phyloP scores from a whole-genome alignment of 2,329 filamentous ascomycete genomes.

The Myrmaecium sp. region DNA sequence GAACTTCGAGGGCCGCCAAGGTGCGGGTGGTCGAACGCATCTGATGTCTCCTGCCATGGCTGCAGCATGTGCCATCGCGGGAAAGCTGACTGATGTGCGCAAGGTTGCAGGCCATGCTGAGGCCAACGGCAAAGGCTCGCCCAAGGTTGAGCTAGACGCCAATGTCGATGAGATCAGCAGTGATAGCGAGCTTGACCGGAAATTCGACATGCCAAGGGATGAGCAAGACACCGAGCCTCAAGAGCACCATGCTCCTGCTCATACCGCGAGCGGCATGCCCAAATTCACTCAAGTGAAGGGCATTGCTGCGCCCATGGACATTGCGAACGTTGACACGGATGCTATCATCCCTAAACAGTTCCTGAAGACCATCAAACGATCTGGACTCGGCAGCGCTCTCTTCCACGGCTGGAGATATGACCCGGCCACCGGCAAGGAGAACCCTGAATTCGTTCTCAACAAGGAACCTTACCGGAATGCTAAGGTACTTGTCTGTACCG shows the following conservation, averaged over 20 bases:
- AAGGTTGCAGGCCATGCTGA: conserved; percentile 44
- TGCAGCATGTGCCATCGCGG: conserved; percentile 73
- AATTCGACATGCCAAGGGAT: conserved; percentile 45
- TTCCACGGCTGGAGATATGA: conserved; percentile 76
- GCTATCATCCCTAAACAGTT: conserved; percentile 99
- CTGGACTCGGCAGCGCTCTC: conserved; percentile 72
- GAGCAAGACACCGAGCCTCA: conserved; percentile 51
- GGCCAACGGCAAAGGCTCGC: conserved; percentile 29
- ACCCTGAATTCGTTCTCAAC: conserved; percentile 77
- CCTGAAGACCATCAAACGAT: conserved; percentile 97
- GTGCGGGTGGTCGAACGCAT: conserved; percentile 78
- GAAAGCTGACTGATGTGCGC: conserved; percentile 82
- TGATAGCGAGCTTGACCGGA: conserved; percentile 46
- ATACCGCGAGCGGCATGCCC: conserved; percentile 50
- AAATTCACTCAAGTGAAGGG: conserved; percentile 76
- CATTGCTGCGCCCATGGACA: conserved; percentile 72
- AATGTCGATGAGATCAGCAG: conserved; percentile 40
- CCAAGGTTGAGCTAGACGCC: conserved; percentile 41
- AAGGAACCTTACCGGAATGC: conserved; percentile 65
- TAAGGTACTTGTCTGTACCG: conserved; percentile 84
- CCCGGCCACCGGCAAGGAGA: conserved; percentile 50
- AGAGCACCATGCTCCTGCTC: conserved; percentile 27
- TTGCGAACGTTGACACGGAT: conserved; percentile 92
- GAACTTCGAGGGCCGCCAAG: conserved; percentile 94
- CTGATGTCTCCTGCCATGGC: conserved; percentile 97